phyloP scores from a whole-genome alignment of 2,329 filamentous ascomycete species.

The Colletotrichum viniferum region DNA sequence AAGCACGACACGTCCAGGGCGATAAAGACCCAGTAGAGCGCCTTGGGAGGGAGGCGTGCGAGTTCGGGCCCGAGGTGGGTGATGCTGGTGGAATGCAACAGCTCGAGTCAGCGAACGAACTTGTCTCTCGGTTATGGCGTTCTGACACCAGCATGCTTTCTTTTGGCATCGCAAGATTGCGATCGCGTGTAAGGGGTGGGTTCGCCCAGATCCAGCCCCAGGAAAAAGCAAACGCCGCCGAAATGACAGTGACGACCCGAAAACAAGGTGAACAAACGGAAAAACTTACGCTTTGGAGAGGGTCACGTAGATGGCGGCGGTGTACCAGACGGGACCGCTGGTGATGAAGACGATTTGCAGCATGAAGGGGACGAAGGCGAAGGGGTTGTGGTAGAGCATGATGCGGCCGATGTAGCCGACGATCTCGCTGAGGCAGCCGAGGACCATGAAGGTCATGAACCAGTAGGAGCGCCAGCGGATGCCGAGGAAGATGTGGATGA shows the following conservation, averaged over 20 bases:
- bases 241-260: not conserved
- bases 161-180: not conserved
- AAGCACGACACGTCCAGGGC: constrained; percentile 60
- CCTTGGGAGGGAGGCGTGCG: constrained; percentile 43
- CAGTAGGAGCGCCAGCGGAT: constrained; percentile 50
- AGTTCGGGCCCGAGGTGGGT: constrained; percentile 40
- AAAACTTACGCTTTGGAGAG: constrained; percentile 45
- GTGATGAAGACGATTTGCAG: constrained; percentile 70
- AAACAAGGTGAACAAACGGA: not conserved
- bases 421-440: constrained; percentile 62
- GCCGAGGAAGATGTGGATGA: constrained; percentile 49
- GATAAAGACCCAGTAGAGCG: constrained; percentile 52
- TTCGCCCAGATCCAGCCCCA: not conserved
- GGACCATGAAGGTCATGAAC: constrained; percentile 56
- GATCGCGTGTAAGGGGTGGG: not conserved
- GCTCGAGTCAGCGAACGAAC: not conserved
- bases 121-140: not conserved
- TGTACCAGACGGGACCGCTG: constrained; percentile 49
- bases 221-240: not conserved
- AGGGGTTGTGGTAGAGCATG: constrained; percentile 61
- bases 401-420: constrained; percentile 68
- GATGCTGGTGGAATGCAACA: constrained; percentile 31
- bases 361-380: constrained; percentile 63
- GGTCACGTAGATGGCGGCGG: constrained; percentile 71
- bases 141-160: not conserved